Conservation (phyloP, 164 flowering plant genomes). For the Stephania yunnanensis region DNA sequence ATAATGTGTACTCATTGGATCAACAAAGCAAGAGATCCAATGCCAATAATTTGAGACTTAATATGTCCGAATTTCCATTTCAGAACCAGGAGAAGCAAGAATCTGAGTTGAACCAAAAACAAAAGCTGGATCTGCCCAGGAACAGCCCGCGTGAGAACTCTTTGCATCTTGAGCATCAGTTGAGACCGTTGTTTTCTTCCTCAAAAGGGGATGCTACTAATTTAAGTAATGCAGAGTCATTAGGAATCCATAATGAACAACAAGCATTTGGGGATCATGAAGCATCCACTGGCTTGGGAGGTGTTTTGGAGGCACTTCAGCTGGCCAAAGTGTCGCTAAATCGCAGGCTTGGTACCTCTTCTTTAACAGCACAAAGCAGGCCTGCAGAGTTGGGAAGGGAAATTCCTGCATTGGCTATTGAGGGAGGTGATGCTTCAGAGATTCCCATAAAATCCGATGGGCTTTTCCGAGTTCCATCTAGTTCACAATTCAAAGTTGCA, state of each 20-base stretch:
- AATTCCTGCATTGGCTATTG: conserved; percentile 16
- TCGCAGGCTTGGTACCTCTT: conserved; percentile 28
- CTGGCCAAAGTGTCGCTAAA: conserved; percentile 55
- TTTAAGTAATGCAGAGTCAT: conserved; percentile 12
- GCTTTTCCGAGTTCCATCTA: conserved; percentile 25
- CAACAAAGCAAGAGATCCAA: conserved; percentile 12
- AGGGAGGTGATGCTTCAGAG: conserved; percentile 8
- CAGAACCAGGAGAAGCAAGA: conserved; percentile 10
- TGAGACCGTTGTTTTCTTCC: conserved; percentile 9
- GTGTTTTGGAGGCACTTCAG: conserved; percentile 63
- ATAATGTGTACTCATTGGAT: conserved; percentile 14
- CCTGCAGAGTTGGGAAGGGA: conserved; percentile 15
- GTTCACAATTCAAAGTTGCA: background rate
- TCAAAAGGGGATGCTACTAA: conserved; percentile 12
- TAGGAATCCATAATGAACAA: conserved; percentile 22
- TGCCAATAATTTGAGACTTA: conserved; percentile 17
- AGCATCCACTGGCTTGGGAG: conserved; percentile 23
- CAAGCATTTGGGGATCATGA: conserved; percentile 28
- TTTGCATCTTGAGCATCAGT: conserved; percentile 18
- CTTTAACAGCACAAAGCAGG: conserved; percentile 17
- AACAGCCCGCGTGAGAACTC: conserved; percentile 8
- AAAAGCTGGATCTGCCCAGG: conserved; percentile 17
- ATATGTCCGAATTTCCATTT: conserved; percentile 26
- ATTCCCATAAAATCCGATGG: conserved; percentile 21
- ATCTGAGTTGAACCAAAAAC: conserved; percentile 23